phyloP scores from a whole-genome alignment of 371 early-diverging fungal species.

The Mortierella sp. region DNA sequence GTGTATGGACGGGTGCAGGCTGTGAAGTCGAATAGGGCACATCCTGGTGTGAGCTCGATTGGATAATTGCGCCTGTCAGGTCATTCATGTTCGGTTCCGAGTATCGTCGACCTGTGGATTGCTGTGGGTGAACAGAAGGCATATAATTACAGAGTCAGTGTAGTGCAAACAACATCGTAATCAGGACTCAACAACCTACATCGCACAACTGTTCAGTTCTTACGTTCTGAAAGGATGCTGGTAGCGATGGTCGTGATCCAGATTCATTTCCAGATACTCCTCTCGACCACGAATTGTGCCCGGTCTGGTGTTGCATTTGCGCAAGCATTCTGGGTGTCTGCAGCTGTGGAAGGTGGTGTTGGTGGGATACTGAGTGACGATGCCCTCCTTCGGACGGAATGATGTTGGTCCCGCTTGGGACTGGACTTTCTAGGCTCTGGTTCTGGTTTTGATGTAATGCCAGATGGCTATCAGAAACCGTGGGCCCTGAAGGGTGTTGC shows the following conservation, averaged over 20 bases:
- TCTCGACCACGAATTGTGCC: constrained; percentile 27
- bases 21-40: neutral
- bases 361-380: constrained; percentile 3
- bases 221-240: constrained; percentile 6
- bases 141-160: no score
- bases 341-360: constrained; percentile 22
- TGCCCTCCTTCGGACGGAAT: constrained; percentile 1
- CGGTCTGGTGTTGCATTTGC: constrained; percentile 35
- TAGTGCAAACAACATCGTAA: neutral
- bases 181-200: neutral
- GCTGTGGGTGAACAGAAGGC: neutral
- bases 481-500: neutral
- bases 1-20: neutral
- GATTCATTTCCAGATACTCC: neutral
- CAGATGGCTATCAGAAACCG: constrained; percentile 5
- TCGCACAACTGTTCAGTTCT: neutral
- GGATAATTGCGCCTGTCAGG: neutral
- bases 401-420: neutral
- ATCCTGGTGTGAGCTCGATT: neutral
- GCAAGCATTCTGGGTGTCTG: constrained; percentile 44
- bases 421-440: neutral
- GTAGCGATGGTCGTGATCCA: constrained; percentile 13
- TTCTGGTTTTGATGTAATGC: neutral
- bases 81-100: constrained; percentile 14
- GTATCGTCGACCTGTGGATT: constrained; percentile 8